Evolutionary conservation across 108 stramenopile species (phyloP), one percentile per base, ranked within the genome.

Genomic region (Schizochytrium sp.): DNA sequence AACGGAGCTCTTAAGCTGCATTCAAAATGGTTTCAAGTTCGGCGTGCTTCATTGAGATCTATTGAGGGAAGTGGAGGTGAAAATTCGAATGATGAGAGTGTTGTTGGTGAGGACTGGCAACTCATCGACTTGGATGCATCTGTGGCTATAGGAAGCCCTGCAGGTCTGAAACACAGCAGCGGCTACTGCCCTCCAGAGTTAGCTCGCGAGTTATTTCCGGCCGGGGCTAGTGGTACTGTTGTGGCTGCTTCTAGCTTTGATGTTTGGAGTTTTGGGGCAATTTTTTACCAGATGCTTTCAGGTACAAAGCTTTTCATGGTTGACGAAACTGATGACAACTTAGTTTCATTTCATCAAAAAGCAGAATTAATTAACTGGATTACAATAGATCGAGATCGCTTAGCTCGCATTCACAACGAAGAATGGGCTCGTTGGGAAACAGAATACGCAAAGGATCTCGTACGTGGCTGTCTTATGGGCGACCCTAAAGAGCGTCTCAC

Each of bases 241-340:
- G 64, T 69, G 1, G 64, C 64, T 0, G 64, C 19, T 19, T 72
- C 90, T 7, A 46, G 88, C 2, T 47, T 91, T 44, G 92, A 92
- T 59, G 90, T 91, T 5, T 92, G 92, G 92, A 58, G 59, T 3
- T 90, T 90, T 58, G 92, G 92, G 13, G 56, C 69, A 7, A 88
- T 92, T 45, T n/a, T 92, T 42, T 92, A 89, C 7, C 69, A 89
- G n/a, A 55, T 92, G n/a, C 46, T 61, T n/a, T 46, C 89, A 1
- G 92, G 91, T 2, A 58, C 87, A 50, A 45, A 60, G 4, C 87
- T 91, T n/a, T 92, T 92, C 8, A n/a, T 50, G 13, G 72, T 89
- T 0, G 58, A 87, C 45, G 53, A 83, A 40, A 83, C 76, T n/a
- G 76, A 83, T 53, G 76, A 83, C 2, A 55, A 49, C 76, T 17